A percentile compares a stretch with the other conserved stretches of the same genome.
Conservation (phyloP, 441 rosid species). For the Arabidopsis lyrata region DNA sequence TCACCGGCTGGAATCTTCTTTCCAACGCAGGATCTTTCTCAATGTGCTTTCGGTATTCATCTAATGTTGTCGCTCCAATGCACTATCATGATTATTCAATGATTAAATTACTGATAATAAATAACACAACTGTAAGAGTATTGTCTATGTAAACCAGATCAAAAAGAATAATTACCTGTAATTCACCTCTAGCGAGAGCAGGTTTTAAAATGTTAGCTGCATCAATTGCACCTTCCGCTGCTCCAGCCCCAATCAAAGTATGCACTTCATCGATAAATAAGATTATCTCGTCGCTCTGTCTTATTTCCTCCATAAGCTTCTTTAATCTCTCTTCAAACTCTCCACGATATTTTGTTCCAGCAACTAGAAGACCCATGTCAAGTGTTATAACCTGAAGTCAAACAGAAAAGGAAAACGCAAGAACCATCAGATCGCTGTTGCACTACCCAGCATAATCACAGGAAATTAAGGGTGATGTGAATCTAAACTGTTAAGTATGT, state of each 20-base stretch:
- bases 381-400: conserved; percentile 80
- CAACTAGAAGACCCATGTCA: conserved; percentile 97
- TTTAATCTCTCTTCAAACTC: conserved; percentile 95
- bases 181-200: conserved; percentile 96
- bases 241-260: conserved; percentile 96
- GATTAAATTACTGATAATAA: not conserved
- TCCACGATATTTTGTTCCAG: conserved; percentile 98
- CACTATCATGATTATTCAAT: conserved; percentile 54
- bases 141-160: conserved; percentile 23
- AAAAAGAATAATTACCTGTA: conserved; percentile 64
- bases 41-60: conserved; percentile 87
- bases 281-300: conserved; percentile 79
- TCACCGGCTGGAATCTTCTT: conserved; percentile 94
- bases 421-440: conserved; percentile 4
- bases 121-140: not conserved
- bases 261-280: conserved; percentile 97
- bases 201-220: conserved; percentile 98
- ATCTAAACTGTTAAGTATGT: conserved; percentile 14
- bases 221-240: conserved; percentile 93
- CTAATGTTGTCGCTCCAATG: conserved; percentile 94
- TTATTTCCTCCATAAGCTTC: conserved; percentile 92
- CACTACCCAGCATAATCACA: not conserved
- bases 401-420: conserved; percentile 31
- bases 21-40: conserved; percentile 95
- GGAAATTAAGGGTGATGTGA: not conserved